Evolutionary conservation across 2,329 filamentous ascomycete genomes (phyloP), one percentile per base, ranked within the genome.

Genomic region (Alternaria viburni): DNA sequence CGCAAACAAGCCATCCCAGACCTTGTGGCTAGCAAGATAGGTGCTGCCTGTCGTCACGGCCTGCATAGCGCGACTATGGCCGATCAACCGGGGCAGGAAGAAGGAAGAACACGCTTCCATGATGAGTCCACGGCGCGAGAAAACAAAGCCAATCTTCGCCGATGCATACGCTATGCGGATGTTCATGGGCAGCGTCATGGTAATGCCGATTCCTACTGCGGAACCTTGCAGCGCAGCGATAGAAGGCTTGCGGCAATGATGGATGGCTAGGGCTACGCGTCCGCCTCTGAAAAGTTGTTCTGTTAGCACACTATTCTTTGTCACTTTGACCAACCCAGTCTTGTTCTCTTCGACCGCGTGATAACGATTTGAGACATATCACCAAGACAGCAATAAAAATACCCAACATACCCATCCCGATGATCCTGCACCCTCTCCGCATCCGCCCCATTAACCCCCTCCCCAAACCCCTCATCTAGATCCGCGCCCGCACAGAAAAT

Each of bases 131-230:
- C 91, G 85, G 25, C 90, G 86, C 23, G 86, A 84, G 77, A 93
- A 94, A 17, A 93, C 90, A 74, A 93, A 92, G 56, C 91, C 91
- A 66, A 93, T 86, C 74, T 90, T 91, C 3, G 90, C 89, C 11
- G 81, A 79, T 44, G 80, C 75, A 67, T 86, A 87, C 43, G 81
- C 83, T 28, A 86, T 80, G 45, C 86, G 82, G 57, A 88, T 87
- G 30, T 82, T 83, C 73, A 86, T 86, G 19, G 86, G 85, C 12
- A 88, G 81, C 0, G 84, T 86, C 84, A 87, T 86, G 43, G 86
- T 88, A 68, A 88, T 87, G 12, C 86, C 86, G 21, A 88, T 81
- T 19, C 86, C 86, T 2, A 87, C 86, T 11, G 86, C 86, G 23
- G 85, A 84, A 50, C 86, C 86, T 65, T 87, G 83, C 60, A 88